Base-by-base conservation (phyloP, 208 protist genomes). In the Trypanosoma theileri region DNA sequence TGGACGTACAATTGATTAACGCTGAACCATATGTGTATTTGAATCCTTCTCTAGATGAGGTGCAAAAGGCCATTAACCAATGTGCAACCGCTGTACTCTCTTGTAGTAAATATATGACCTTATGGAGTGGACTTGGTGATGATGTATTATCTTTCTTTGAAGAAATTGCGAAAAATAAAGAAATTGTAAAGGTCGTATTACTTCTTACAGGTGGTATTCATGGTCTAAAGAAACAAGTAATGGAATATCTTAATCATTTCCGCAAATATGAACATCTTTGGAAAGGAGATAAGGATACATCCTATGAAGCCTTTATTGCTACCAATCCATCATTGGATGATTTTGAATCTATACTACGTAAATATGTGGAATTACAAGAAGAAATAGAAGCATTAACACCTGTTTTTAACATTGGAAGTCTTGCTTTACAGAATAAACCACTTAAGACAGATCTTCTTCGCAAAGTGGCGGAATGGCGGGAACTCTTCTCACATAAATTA, bases 41-140 rank as follows among this genome's bases (percentile, higher is more conserved):
- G n/a, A 95, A 80, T 68, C 97, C 97, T 13, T 96, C 95, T 8
- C 80, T 99, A 14, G 93, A 98, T 63, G 93, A 98, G 68, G 88
- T 98, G 40, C 97, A 98, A 81, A 79, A 86, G 59, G 89, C 95
- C n/a, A 97, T 99, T 82, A 98, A 98, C 74, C 86, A 96, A 75
- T 88, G 85, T 58, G 90, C 89, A 35, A 94, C 87, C 21, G 86
- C 90, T 12, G 76, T 99, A 42, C 83, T 99, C 26, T 89, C 88
- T 11, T 96, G 88, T 77, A 95, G 93, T 66, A 94, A 93, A 71
- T 89, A 94, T 77, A 92, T 98, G 75, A 78, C 77, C 17, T 77
- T 68, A 21, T 98, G 94, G 95, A 68, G 67, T 21, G 85, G 79
- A 16, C 68, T 96, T 55, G 76, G 80, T 41, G 81, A 88, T 44